A percentile compares a stretch with the other conserved stretches of the same genome.
phyloP scores from a whole-genome alignment of 2,329 filamentous ascomycete species.

The Aspergillus pseudoviridinutans region DNA sequence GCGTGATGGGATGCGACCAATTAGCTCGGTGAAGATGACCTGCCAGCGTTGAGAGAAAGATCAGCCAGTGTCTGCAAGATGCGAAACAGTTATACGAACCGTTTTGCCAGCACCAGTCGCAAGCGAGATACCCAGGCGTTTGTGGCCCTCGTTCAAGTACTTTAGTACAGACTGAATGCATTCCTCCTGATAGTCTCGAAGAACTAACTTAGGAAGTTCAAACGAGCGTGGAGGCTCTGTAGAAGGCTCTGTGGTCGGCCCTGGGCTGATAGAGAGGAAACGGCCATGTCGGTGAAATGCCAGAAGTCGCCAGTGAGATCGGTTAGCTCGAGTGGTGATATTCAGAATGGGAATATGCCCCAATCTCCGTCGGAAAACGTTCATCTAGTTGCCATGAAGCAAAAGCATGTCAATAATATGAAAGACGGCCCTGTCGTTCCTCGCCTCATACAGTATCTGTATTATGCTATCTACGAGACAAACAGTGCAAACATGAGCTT shows the following conservation, averaged over 20 bases:
- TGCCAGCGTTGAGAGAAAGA: constrained; percentile 30
- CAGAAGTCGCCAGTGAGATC: constrained; percentile 17
- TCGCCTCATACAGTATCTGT: not conserved
- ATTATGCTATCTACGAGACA: constrained; percentile 13
- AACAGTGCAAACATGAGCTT: constrained; percentile 37
- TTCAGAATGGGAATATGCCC: constrained; percentile 17
- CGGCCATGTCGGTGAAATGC: constrained; percentile 20
- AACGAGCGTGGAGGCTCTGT: constrained; percentile 7
- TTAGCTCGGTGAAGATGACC: constrained; percentile 95
- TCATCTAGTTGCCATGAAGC: constrained; percentile 24
- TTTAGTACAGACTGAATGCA: constrained; percentile 77
- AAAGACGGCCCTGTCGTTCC: not conserved
- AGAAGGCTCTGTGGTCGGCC: not conserved
- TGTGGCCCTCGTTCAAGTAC: constrained; percentile 67
- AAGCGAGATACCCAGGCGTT: constrained; percentile 76
- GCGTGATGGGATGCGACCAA: constrained; percentile 65
- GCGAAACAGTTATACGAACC: constrained; percentile 43
- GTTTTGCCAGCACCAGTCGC: constrained; percentile 90
- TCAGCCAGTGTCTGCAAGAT: not conserved
- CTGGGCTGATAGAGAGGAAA: constrained; percentile 20
- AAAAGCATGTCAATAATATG: not conserved
- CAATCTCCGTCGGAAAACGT: constrained; percentile 24
- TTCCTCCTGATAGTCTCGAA: constrained; percentile 86
- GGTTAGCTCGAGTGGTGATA: constrained; percentile 8
- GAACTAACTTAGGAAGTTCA: constrained; percentile 46